Percentiles rank a stretch among this genome's conserved stretches.
phyloP scores from a whole-genome alignment of 768 basidiomycete species.

The Termitomyces sp. region DNA sequence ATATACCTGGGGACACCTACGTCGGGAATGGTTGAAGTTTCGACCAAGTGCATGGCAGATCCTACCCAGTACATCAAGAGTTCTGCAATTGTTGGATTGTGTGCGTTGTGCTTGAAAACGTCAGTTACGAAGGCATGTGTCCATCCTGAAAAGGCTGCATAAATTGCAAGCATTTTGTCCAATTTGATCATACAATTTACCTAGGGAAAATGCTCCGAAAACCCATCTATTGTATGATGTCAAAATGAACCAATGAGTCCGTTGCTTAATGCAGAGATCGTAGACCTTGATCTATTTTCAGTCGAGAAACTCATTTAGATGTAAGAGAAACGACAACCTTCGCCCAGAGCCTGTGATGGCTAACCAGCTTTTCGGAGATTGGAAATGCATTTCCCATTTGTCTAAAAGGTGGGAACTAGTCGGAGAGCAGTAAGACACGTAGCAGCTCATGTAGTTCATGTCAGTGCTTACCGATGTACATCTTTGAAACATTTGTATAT shows the following conservation, averaged over 20 bases:
- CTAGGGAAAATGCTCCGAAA: slow-evolving; percentile 55
- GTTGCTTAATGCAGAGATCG: slow-evolving; percentile 45
- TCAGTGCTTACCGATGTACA: slow-evolving; percentile 30
- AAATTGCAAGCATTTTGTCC: not conserved
- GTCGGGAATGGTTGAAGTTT: slow-evolving; percentile 28
- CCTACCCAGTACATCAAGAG: slow-evolving; percentile 49
- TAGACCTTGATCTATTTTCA: slow-evolving; percentile 35
- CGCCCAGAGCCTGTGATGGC: slow-evolving; percentile 53
- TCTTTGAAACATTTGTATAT: slow-evolving; percentile 46
- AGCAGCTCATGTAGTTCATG: not conserved
- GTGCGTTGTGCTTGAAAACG: slow-evolving; percentile 33
- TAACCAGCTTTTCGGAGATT: slow-evolving; percentile 20
- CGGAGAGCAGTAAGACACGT: slow-evolving; percentile 11
- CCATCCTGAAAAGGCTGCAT: slow-evolving; percentile 35
- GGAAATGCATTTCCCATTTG: slow-evolving; percentile 27
- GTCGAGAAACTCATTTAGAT: not conserved
- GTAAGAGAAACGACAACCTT: slow-evolving; percentile 30
- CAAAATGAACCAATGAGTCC: slow-evolving; percentile 50
- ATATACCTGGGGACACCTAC: slow-evolving; percentile 24
- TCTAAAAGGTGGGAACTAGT: slow-evolving; percentile 34
- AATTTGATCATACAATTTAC: slow-evolving; percentile 21
- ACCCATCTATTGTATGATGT: slow-evolving; percentile 58
- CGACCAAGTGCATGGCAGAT: slow-evolving; percentile 40
- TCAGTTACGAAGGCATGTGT: slow-evolving; percentile 45
- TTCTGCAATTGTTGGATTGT: slow-evolving; percentile 44